phyloP scores from a whole-genome alignment of 345 rosid genomes.

The Camelina sativa region DNA sequence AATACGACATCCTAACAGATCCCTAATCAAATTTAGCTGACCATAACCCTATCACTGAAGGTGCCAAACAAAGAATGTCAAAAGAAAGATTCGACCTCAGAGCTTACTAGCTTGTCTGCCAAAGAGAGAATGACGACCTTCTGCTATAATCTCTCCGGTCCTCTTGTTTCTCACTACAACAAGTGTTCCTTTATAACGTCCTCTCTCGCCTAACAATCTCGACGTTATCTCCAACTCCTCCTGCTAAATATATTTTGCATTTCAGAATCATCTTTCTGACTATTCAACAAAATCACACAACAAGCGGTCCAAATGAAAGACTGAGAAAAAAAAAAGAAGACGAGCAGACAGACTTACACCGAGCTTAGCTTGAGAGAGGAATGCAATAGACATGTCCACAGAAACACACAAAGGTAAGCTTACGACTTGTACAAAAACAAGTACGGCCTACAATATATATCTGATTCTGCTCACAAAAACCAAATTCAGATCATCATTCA shows the following conservation, averaged over 20 bases:
- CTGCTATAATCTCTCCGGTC: slow-evolving; percentile 83
- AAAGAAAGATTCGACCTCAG: slow-evolving; percentile 32
- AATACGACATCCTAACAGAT: background rate
- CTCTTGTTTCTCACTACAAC: slow-evolving; percentile 72
- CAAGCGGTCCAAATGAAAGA: background rate
- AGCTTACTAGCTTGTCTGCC: slow-evolving; percentile 72
- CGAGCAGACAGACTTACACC: slow-evolving; percentile 49
- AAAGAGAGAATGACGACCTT: slow-evolving; percentile 92
- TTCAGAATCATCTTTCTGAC: slow-evolving; percentile 1
- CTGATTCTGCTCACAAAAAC: background rate
- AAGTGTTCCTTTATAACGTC: slow-evolving; percentile 68
- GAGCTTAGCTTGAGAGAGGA: slow-evolving; percentile 67
- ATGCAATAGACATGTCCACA: slow-evolving; percentile 85
- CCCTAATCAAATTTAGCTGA: background rate
- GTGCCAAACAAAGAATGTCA: background rate
- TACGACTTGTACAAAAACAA: slow-evolving; percentile 55
- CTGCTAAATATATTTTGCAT: slow-evolving; percentile 44
- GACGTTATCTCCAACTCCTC: slow-evolving; percentile 82
- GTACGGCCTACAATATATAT: no score
- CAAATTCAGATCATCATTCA: no score
- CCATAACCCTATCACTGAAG: background rate
- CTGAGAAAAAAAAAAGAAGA: background rate
- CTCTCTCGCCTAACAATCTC: slow-evolving; percentile 71
- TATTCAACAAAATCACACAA: slow-evolving; percentile 14
- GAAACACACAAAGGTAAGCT: slow-evolving; percentile 77